Conservation (phyloP, 306 rosid species). For the Elaeagnus macrophylla region DNA sequence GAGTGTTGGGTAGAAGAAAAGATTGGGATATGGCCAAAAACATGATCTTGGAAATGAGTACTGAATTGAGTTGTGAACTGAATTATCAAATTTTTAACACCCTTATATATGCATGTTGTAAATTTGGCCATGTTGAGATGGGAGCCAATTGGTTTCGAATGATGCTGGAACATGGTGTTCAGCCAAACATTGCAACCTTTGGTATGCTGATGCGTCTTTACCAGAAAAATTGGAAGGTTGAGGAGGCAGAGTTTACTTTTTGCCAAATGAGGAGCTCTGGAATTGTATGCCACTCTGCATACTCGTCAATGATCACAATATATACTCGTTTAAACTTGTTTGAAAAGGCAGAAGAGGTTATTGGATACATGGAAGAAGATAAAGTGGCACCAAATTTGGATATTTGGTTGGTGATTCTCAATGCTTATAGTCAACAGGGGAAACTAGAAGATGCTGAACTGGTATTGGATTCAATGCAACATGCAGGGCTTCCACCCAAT, state of each 20-base stretch:
- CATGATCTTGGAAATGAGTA: conserved; percentile 37
- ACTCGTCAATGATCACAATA: conserved; percentile 70
- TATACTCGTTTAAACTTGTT: conserved; percentile 52
- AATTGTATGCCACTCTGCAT: conserved; percentile 55
- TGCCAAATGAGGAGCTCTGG: conserved; percentile 45
- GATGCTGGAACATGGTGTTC: conserved; percentile 52
- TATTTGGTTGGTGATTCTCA: conserved; percentile 65
- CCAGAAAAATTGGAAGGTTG: conserved; percentile 51
- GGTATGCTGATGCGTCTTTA: conserved; percentile 78
- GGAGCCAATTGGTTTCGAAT: conserved; percentile 57
- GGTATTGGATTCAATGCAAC: conserved; percentile 38
- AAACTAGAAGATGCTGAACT: conserved; percentile 60
- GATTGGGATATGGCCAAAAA: conserved; percentile 66
- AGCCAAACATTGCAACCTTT: conserved; percentile 61
- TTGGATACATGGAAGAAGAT: conserved; percentile 45
- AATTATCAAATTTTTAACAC: conserved; percentile 57
- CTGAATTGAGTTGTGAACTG: conserved; percentile 33
- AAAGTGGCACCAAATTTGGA: conserved; percentile 41
- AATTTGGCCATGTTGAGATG: conserved; percentile 29
- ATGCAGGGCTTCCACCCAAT: conserved; percentile 52
- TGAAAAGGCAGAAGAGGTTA: conserved; percentile 54
- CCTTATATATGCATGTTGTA: conserved; percentile 52
- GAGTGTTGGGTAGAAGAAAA: conserved; percentile 39
- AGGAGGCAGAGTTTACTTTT: conserved; percentile 69
- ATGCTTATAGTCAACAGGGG: conserved; percentile 76